phyloP scores from a whole-genome alignment of 2,329 filamentous ascomycete species.

The Myotisia sp. region DNA sequence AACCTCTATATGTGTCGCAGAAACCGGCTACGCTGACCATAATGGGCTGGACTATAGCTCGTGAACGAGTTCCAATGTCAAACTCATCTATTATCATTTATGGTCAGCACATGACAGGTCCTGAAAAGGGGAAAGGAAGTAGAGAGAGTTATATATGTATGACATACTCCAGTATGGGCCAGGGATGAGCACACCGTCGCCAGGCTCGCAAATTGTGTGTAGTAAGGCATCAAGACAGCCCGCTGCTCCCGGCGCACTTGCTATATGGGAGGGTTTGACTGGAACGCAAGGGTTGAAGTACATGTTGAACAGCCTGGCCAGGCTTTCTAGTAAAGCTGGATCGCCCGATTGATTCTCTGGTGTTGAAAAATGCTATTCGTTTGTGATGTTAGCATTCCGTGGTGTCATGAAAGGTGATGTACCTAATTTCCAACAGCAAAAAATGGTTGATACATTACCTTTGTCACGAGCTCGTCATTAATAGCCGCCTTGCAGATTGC shows the following conservation, averaged over 20 bases:
- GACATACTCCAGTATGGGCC: constrained; percentile 20
- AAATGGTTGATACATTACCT: too few relatives aligned
- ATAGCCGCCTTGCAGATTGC: constrained; percentile 8
- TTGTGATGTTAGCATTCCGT: too few relatives aligned
- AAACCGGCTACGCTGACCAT: constrained; percentile 12
- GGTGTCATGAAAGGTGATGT: too few relatives aligned
- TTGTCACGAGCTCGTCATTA: constrained; percentile 5
- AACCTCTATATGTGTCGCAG: constrained; percentile 9
- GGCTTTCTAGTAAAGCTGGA: constrained; percentile 12
- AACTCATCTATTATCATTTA: constrained; percentile 12
- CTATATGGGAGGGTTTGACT: constrained; percentile 14
- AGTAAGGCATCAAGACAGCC: constrained; percentile 18
- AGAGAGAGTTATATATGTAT: neutral
- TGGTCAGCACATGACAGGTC: neutral
- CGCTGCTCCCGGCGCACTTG: constrained; percentile 12
- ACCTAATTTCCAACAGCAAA: too few relatives aligned
- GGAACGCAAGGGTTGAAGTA: constrained; percentile 17
- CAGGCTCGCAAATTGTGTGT: constrained; percentile 22
- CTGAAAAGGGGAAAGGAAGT: neutral
- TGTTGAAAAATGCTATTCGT: constrained; percentile 11
- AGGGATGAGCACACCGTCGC: constrained; percentile 21
- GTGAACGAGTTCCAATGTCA: constrained; percentile 12
- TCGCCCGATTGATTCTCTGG: constrained; percentile 13
- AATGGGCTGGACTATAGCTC: constrained; percentile 12
- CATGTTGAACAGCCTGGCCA: constrained; percentile 16